Conservation (phyloP, 1,284 basidiomycete genomes). For the Microbotryum lychnidis-dioicae region DNA sequence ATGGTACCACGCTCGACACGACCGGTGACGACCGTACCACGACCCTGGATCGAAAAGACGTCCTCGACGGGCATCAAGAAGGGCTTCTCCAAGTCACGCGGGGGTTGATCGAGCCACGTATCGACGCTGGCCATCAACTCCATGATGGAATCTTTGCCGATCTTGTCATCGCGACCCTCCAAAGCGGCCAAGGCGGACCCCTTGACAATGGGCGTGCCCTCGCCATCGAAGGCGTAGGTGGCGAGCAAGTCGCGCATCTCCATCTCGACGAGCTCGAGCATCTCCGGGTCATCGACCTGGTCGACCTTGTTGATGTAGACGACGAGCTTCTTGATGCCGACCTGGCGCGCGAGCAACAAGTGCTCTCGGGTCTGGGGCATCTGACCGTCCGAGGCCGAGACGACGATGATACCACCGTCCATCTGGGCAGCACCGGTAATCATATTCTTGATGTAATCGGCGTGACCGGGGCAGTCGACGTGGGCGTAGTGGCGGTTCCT, state of each 20-base stretch:
- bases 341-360: slow-evolving; percentile 91
- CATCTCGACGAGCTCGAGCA: slow-evolving; percentile 99
- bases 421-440: slow-evolving; percentile 99
- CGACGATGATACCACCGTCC: slow-evolving; percentile 51
- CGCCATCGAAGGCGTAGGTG: slow-evolving; percentile 83
- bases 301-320: slow-evolving; percentile 99
- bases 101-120: slow-evolving; percentile 87
- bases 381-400: slow-evolving; percentile 97
- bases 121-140: slow-evolving; percentile 86
- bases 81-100: slow-evolving; percentile 94
- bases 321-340: slow-evolving; percentile 95
- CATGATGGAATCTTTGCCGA: slow-evolving; percentile 72
- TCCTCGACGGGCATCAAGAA: slow-evolving; percentile 97
- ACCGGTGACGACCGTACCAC: slow-evolving; percentile 96
- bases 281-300: slow-evolving; percentile 91
- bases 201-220: slow-evolving; percentile 93
- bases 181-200: slow-evolving; percentile 93
- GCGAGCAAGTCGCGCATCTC: slow-evolving; percentile 98
- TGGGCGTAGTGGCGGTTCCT: slow-evolving; percentile 87
- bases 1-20: slow-evolving; percentile 93
- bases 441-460: slow-evolving; percentile 67
- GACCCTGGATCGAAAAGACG: slow-evolving; percentile 95
- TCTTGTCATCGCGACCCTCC: slow-evolving; percentile 70
- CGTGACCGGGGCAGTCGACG: slow-evolving; percentile 96
- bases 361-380: slow-evolving; percentile 99